These are phyloP conservation scores for Leccinum truebloodii DNA, from an alignment of 768 basidiomycete species.

Conservation along the genomic window DNA sequence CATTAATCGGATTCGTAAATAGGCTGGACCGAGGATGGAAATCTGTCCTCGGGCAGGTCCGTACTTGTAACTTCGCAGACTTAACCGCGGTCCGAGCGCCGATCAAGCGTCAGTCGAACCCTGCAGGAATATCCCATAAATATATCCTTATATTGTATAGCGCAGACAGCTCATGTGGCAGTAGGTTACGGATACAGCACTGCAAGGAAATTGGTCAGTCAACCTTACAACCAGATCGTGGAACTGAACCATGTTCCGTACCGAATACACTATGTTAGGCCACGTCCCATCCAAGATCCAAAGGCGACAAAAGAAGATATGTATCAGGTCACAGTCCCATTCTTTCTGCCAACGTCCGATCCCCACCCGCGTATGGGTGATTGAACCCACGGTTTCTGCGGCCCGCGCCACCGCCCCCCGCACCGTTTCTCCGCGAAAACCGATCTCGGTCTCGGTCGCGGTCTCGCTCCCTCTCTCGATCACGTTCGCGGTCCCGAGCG, in stretches of 20 bases:
- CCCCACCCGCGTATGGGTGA: constrained; percentile 39
- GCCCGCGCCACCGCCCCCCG: constrained; percentile 63
- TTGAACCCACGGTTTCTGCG: constrained; percentile 42
- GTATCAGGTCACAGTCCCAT: constrained; percentile 66
- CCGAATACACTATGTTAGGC: constrained; percentile 39
- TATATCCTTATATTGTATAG: constrained; percentile 25
- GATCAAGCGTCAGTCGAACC: background rate
- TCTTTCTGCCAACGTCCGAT: constrained; percentile 85
- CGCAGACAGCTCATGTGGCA: constrained; percentile 21
- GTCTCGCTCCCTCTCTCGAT: constrained; percentile 38
- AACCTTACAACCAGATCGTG: constrained; percentile 25
- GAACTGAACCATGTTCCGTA: constrained; percentile 23
- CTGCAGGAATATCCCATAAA: constrained; percentile 25
- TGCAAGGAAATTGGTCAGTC: constrained; percentile 31
- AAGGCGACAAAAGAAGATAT: constrained; percentile 15
- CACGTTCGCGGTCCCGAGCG: constrained; percentile 35
- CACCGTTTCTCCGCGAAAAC: constrained; percentile 44
- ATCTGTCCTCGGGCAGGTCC: background rate
- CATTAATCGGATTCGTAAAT: background rate
- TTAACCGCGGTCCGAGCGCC: background rate
- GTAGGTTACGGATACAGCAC: constrained; percentile 38
- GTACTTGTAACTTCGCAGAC: background rate
- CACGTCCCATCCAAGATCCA: constrained; percentile 26
- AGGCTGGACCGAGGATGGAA: background rate
- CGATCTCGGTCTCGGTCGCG: constrained; percentile 41